Evolutionary conservation across 768 basidiomycete species (phyloP).

Genomic region (Phaeotremella fagi): DNA sequence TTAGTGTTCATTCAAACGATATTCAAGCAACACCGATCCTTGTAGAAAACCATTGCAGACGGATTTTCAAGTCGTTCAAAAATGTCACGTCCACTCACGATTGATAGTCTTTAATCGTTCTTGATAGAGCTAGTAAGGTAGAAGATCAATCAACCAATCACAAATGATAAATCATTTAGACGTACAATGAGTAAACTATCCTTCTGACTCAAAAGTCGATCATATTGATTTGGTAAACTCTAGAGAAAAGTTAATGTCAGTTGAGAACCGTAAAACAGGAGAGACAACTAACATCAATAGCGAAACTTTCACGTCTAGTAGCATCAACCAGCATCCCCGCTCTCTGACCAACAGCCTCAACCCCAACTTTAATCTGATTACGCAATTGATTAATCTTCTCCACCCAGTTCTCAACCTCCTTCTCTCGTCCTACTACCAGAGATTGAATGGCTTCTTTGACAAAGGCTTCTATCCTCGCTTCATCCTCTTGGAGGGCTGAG

Average conservation of each 20-base stretch:
- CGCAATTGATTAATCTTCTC: slow-evolving; percentile 62
- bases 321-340: slow-evolving; percentile 58
- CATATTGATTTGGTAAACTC: slow-evolving; percentile 66
- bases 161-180: slow-evolving; percentile 35
- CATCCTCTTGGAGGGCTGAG: slow-evolving; percentile 74
- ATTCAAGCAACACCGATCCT: too few relatives aligned
- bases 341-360: slow-evolving; percentile 66
- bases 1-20: slow-evolving; percentile 51
- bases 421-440: slow-evolving; percentile 63
- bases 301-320: slow-evolving; percentile 58
- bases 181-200: slow-evolving; percentile 55
- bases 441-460: slow-evolving; percentile 70
- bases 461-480: slow-evolving; percentile 65
- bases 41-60: too few relatives aligned
- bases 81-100: slow-evolving; percentile 22
- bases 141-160: slow-evolving; percentile 9
- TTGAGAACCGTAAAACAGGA: not conserved
- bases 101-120: slow-evolving; percentile 31
- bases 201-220: slow-evolving; percentile 64
- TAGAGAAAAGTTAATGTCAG: slow-evolving; percentile 2
- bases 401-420: slow-evolving; percentile 74
- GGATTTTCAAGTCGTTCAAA: too few relatives aligned
- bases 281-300: slow-evolving; percentile 14
- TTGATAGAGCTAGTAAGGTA: slow-evolving; percentile 25
- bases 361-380: slow-evolving; percentile 54